phyloP scores from a whole-genome alignment of 106 monocot genomes.

The Xerophyta viscosa region DNA sequence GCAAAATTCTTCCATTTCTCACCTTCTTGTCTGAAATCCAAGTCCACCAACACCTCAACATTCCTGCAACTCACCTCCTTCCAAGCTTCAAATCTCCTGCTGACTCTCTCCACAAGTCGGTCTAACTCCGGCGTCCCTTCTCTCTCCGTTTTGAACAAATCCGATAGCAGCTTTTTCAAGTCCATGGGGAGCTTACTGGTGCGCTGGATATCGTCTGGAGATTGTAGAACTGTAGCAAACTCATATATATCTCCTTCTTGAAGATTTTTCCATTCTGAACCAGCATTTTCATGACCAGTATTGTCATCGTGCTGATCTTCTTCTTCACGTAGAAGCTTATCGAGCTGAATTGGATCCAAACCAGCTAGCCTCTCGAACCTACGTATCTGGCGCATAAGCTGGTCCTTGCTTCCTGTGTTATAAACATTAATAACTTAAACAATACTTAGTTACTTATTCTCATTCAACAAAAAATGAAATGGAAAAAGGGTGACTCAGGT shows the following conservation, averaged over 20 bases:
- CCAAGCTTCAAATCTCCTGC: conserved; percentile 18
- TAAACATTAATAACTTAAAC: no score
- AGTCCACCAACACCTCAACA: conserved; percentile 22
- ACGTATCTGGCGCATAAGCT: conserved; percentile 12
- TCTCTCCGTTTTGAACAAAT: conserved; percentile 1
- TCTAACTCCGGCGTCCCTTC: neutral
- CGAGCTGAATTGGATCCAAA: conserved; percentile 20
- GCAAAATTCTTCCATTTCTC: conserved; percentile 7
- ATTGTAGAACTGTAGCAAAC: neutral
- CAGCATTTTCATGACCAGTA: neutral
- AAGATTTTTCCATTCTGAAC: neutral
- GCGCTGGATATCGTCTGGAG: neutral
- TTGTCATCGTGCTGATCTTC: neutral
- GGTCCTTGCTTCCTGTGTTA: conserved; percentile 22
- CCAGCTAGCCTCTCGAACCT: conserved; percentile 23
- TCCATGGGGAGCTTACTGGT: neutral
- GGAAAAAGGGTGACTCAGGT: no score
- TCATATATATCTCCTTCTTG: neutral
- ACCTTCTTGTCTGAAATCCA: conserved; percentile 14
- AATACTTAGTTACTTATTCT: no score
- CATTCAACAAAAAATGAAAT: no score
- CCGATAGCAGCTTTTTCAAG: neutral
- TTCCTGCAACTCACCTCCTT: conserved; percentile 9
- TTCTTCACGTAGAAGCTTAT: conserved; percentile 2
- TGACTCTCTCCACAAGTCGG: neutral